phyloP scores from a whole-genome alignment of 1,284 basidiomycete species.

The Sanguinoderma infundibulare region DNA sequence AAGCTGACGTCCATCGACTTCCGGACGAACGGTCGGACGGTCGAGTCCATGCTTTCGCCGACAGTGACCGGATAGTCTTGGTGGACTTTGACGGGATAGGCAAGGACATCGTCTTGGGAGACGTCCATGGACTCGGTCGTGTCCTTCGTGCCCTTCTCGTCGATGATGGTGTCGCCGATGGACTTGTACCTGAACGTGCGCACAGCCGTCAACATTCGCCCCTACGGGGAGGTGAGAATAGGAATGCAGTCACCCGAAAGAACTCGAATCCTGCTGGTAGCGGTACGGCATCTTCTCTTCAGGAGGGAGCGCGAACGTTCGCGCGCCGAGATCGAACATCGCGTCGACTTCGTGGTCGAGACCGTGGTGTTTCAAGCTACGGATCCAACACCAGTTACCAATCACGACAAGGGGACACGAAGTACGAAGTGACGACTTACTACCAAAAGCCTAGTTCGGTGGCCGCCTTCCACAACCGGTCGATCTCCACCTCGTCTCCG shows the following conservation, averaged over 20 bases:
- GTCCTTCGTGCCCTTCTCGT: constrained; percentile 37
- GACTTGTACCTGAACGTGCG: constrained; percentile 36
- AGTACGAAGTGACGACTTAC: constrained; percentile 16
- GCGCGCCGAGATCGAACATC: constrained; percentile 40
- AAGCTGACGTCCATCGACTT: constrained; percentile 37
- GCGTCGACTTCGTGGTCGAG: constrained; percentile 34
- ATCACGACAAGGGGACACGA: constrained; percentile 1
- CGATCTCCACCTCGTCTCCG: constrained; percentile 30
- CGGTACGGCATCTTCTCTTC: constrained; percentile 41
- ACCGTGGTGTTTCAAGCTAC: constrained; percentile 40
- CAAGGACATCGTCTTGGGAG: constrained; percentile 36
- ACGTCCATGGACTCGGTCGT: constrained; percentile 37
- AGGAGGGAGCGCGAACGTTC: constrained; percentile 36
- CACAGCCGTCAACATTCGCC: background rate
- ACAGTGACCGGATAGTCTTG: constrained; percentile 38
- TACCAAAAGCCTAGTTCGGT: constrained; percentile 38
- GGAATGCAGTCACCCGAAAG: constrained; percentile 30
- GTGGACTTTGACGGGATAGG: constrained; percentile 33
- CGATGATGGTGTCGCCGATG: constrained; percentile 35
- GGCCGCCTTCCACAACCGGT: constrained; percentile 34
- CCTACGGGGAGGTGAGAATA: background rate
- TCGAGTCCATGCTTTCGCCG: constrained; percentile 33
- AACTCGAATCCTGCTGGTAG: constrained; percentile 37
- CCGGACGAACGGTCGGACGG: constrained; percentile 35
- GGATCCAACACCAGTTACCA: background rate